Conservation (phyloP, 768 basidiomycete species). For the Psilocybe subaeruginosa region DNA sequence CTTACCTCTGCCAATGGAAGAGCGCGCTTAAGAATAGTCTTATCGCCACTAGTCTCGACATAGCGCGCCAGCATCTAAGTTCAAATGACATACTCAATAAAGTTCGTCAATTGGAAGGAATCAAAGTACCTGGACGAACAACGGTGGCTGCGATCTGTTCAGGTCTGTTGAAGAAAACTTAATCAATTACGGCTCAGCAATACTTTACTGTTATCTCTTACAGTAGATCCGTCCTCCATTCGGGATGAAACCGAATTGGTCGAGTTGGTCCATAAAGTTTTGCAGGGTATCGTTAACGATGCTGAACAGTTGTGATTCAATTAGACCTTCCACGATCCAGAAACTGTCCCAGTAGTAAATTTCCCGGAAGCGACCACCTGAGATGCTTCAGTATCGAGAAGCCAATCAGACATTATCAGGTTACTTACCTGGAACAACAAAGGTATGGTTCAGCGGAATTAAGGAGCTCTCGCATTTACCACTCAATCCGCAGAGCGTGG, state of each 20-base stretch:
- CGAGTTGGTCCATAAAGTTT: constrained; percentile 95
- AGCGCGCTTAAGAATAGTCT: constrained; percentile 72
- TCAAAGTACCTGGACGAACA: constrained; percentile 74
- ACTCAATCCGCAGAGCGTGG: constrained; percentile 60
- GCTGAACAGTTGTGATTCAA: constrained; percentile 74
- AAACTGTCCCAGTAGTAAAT: constrained; percentile 78
- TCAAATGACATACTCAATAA: not conserved
- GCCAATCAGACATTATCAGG: not conserved
- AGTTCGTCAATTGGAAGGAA: not conserved
- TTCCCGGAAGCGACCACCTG: constrained; percentile 77
- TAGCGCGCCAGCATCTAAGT: constrained; percentile 88
- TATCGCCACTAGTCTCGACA: constrained; percentile 71
- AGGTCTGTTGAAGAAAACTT: constrained; percentile 51
- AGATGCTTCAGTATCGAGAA: not conserved
- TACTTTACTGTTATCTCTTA: constrained; percentile 24
- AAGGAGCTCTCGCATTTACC: constrained; percentile 78
- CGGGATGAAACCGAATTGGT: constrained; percentile 86
- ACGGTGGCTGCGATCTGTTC: constrained; percentile 89
- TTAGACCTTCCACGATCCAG: constrained; percentile 89
- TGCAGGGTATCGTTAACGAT: constrained; percentile 79
- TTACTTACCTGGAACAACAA: constrained; percentile 82
- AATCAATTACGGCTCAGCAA: not conserved
- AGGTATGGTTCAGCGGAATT: constrained; percentile 90
- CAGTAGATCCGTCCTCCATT: constrained; percentile 95
- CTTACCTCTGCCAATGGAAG: constrained; percentile 82